Conservation (phyloP, 495 filamentous ascomycete species). For the Penicillium crystallinum region DNA sequence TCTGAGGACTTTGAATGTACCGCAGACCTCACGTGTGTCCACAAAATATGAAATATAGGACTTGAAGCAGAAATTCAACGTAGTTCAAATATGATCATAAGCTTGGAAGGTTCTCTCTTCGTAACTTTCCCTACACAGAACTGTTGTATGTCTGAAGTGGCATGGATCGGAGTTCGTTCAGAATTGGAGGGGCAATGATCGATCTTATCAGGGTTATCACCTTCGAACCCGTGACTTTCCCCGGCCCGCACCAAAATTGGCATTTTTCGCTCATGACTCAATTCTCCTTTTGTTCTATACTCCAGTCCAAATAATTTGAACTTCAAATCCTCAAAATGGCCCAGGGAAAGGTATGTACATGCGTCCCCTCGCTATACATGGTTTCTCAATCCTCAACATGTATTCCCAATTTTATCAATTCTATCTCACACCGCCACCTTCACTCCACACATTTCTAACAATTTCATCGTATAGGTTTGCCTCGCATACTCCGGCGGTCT, state of each 20-base stretch:
- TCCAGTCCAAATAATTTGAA: slow-evolving; percentile 10
- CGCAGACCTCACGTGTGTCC: background rate
- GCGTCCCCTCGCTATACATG: background rate
- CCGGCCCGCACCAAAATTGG: slow-evolving; percentile 23
- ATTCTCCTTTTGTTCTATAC: slow-evolving; percentile 14
- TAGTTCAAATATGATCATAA: too few relatives aligned
- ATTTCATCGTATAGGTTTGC: slow-evolving; percentile 29
- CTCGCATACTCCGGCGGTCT: slow-evolving; percentile 50
- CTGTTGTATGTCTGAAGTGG: too few relatives aligned
- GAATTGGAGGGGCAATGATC: slow-evolving; percentile 6
- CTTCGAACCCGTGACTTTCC: slow-evolving; percentile 24
- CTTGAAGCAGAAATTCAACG: background rate
- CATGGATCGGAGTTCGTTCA: background rate
- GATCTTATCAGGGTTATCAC: slow-evolving; percentile 21
- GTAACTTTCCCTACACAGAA: too few relatives aligned
- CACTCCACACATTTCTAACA: slow-evolving; percentile 11
- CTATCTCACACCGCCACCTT: slow-evolving; percentile 19
- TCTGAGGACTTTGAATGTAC: background rate
- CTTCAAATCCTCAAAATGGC: slow-evolving; percentile 20
- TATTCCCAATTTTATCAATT: background rate
- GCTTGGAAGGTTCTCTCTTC: too few relatives aligned
- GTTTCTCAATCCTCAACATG: background rate
- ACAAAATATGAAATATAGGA: background rate
- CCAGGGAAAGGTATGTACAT: slow-evolving; percentile 23
- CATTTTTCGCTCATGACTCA: slow-evolving; percentile 33